phyloP scores from a whole-genome alignment of 805 yeast genomes.

The Metahyphopichia silvanorum region DNA sequence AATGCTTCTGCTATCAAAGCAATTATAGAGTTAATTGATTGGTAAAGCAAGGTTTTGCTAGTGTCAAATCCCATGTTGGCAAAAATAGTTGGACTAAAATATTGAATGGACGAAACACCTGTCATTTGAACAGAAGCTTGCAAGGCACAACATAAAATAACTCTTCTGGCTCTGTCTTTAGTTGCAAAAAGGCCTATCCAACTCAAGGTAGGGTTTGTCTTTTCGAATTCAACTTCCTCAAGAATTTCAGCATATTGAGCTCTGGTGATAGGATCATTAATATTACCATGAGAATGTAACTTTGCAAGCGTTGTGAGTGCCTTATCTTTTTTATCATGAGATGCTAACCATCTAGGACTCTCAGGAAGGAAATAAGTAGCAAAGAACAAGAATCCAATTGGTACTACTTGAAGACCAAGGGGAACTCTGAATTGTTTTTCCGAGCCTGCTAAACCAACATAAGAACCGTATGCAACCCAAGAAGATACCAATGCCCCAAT shows the following conservation, averaged over 20 bases:
- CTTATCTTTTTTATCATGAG: conserved; percentile 25
- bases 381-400: conserved; percentile 30
- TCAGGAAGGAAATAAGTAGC: conserved; percentile 33
- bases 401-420: conserved; percentile 36
- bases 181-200: conserved; percentile 12
- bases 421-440: conserved; percentile 38
- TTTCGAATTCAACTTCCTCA: conserved; percentile 14
- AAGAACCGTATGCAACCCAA: conserved; percentile 35
- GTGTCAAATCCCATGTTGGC: too few relatives aligned
- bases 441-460: conserved; percentile 17
- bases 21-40: too few relatives aligned
- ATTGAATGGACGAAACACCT: too few relatives aligned
- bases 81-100: too few relatives aligned
- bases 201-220: conserved; percentile 6
- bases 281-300: too few relatives aligned
- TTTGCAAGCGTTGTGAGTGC: too few relatives aligned
- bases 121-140: too few relatives aligned
- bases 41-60: too few relatives aligned
- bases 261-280: conserved; percentile 9
- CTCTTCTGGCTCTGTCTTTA: conserved; percentile 10
- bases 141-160: too few relatives aligned
- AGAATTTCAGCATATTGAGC: conserved; percentile 12
- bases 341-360: conserved; percentile 35
- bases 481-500: conserved; percentile 38
- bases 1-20: too few relatives aligned